Percentiles rank a stretch among this genome's conserved stretches.
These are phyloP conservation scores for Eucalyptus regnans DNA, from an alignment of 345 rosid genomes.

Conservation along the genomic window DNA sequence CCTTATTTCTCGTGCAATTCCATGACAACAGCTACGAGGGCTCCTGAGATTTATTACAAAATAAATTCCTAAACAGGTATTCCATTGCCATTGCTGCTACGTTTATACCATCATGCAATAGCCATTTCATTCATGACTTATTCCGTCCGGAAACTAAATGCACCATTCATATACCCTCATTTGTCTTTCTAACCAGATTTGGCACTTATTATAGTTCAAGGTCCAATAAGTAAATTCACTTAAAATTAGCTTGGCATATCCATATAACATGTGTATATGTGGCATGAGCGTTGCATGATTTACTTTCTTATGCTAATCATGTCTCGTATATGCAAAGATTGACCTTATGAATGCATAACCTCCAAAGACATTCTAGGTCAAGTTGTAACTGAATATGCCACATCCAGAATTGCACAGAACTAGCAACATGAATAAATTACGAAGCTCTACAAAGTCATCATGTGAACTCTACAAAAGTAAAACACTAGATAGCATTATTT, in stretches of 20 bases:
- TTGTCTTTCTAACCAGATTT: not conserved
- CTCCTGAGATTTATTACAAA: not conserved
- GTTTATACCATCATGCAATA: not conserved
- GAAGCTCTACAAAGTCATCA: not conserved
- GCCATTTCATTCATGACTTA: not conserved
- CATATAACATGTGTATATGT: not conserved
- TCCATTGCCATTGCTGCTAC: not conserved
- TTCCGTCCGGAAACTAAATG: not conserved
- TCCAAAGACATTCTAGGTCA: not conserved
- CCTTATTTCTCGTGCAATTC: not conserved
- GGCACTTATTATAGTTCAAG: not conserved
- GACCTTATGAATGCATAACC: not conserved
- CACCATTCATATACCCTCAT: not conserved
- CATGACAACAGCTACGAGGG: not conserved
- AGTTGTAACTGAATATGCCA: not conserved
- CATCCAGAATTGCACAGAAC: not conserved
- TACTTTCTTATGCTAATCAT: not conserved
- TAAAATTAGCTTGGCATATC: not conserved
- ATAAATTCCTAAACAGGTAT: not conserved
- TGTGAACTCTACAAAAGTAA: not conserved
- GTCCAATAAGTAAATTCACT: not conserved
- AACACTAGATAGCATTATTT: not conserved
- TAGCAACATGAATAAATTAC: not conserved
- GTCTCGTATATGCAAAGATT: not conserved
- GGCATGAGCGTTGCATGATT: not conserved